These are phyloP conservation scores for Calonectria pseudoreteaudii DNA, from an alignment of 2,329 filamentous ascomycete species.

Conservation along the genomic window DNA sequence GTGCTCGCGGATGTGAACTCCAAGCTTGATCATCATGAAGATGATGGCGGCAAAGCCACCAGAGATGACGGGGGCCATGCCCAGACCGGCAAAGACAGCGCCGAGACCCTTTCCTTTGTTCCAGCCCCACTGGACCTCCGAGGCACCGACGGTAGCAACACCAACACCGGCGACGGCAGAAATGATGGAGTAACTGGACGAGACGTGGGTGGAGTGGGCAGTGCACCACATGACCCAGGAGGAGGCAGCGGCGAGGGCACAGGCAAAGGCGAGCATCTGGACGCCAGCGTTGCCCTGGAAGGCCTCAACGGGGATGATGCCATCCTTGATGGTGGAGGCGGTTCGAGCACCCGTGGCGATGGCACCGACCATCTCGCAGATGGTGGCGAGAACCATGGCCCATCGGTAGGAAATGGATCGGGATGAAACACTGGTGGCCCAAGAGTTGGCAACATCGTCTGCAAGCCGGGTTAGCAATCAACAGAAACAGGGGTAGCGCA, in stretches of 20 bases:
- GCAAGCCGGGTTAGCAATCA: slow-evolving; percentile 19
- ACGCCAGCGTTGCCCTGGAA: slow-evolving; percentile 73
- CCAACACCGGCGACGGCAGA: slow-evolving; percentile 77
- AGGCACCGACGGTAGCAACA: slow-evolving; percentile 73
- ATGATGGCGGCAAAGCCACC: slow-evolving; percentile 74
- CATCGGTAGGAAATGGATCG: slow-evolving; percentile 78
- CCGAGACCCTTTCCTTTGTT: slow-evolving; percentile 74
- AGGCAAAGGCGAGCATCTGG: slow-evolving; percentile 76
- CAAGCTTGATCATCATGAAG: slow-evolving; percentile 72
- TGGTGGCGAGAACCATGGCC: slow-evolving; percentile 73
- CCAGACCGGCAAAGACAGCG: slow-evolving; percentile 76
- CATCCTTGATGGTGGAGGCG: slow-evolving; percentile 83
- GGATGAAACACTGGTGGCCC: slow-evolving; percentile 86
- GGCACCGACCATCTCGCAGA: slow-evolving; percentile 77
- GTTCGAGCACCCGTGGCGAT: slow-evolving; percentile 76
- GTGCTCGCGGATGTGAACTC: slow-evolving; percentile 77
- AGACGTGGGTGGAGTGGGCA: slow-evolving; percentile 77
- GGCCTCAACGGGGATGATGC: slow-evolving; percentile 71
- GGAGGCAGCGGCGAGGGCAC: slow-evolving; percentile 73
- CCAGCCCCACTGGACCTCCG: slow-evolving; percentile 75
- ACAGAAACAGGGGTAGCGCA: neutral
- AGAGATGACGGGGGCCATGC: slow-evolving; percentile 76
- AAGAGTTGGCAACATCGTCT: slow-evolving; percentile 88
- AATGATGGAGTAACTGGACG: slow-evolving; percentile 78
- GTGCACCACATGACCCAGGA: slow-evolving; percentile 87